A percentile compares a stretch with the other conserved stretches of the same genome.
These are phyloP conservation scores for Picocystis sp. DNA, from an alignment of 163 green algal genomes.

Conservation along the genomic window DNA sequence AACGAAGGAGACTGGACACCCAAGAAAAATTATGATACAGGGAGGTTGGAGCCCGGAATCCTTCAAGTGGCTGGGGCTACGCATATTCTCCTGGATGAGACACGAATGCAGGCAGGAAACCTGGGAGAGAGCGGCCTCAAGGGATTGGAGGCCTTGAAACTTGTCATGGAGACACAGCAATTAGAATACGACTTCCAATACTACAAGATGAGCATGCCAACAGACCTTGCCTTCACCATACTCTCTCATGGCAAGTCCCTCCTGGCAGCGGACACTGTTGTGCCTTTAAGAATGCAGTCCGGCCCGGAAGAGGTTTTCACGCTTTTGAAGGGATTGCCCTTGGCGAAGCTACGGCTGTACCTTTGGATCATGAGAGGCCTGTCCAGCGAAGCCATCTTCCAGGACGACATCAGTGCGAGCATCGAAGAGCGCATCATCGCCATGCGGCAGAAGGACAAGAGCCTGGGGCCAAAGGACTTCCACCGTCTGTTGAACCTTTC, in stretches of 20 bases:
- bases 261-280: too few species aligned
- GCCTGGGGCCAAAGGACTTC: too few species aligned
- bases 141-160: constrained; percentile 35
- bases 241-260: not conserved
- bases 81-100: constrained; percentile 51
- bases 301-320: too few species aligned
- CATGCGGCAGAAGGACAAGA: too few species aligned
- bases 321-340: too few species aligned
- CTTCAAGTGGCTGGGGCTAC: constrained; percentile 32
- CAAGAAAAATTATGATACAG: constrained; percentile 10
- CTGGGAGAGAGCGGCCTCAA: constrained; percentile 30
- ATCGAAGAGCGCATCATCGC: too few species aligned
- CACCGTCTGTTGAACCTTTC: too few species aligned
- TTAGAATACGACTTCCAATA: constrained; percentile 51
- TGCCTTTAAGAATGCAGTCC: too few species aligned
- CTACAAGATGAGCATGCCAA: constrained; percentile 36
- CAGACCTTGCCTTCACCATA: not conserved
- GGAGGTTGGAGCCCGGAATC: constrained; percentile 15
- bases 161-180: constrained; percentile 26
- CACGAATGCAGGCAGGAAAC: constrained; percentile 27
- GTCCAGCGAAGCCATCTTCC: too few species aligned
- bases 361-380: too few species aligned
- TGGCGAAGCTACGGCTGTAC: too few species aligned
- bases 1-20: constrained; percentile 20
- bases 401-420: too few species aligned